Percentiles rank a stretch among this genome's conserved stretches.
These are phyloP conservation scores for Nicotiana undulata DNA, from an alignment of 257 asterid species.

Conservation along the genomic window DNA sequence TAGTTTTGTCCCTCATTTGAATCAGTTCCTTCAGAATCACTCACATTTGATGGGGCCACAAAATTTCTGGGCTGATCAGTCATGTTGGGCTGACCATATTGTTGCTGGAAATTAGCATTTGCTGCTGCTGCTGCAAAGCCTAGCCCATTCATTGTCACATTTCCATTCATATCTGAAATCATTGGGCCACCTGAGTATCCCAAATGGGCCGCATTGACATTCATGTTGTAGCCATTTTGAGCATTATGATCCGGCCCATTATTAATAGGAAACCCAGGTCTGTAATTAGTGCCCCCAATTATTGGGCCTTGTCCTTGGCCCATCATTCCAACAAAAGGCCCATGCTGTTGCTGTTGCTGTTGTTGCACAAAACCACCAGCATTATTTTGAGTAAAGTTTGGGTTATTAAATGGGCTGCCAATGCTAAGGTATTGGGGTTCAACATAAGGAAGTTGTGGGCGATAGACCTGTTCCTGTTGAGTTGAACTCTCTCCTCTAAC, in stretches of 20 bases:
- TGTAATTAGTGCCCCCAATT: neutral
- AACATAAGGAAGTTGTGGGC: neutral
- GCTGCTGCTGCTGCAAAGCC: neutral
- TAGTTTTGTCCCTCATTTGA: neutral
- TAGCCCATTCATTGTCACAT: neutral
- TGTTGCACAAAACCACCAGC: neutral
- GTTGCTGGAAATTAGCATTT: neutral
- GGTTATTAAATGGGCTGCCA: neutral
- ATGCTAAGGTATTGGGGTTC: neutral
- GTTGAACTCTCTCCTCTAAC: neutral
- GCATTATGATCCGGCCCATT: neutral
- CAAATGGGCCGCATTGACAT: neutral
- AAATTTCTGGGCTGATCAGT: neutral
- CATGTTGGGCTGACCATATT: neutral
- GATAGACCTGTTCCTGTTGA: too few relatives aligned
- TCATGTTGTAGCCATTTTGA: neutral
- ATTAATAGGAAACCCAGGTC: neutral
- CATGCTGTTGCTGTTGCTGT: neutral
- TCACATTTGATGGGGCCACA: neutral
- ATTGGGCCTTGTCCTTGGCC: neutral
- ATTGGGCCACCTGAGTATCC: neutral
- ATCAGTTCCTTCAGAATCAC: neutral
- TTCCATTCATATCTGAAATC: accelerated
- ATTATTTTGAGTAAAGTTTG: neutral
- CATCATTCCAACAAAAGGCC: too few relatives aligned